Percentiles rank a stretch among this genome's conserved stretches.
phyloP scores from a whole-genome alignment of 768 basidiomycete genomes.

The Calocera viscosa region DNA sequence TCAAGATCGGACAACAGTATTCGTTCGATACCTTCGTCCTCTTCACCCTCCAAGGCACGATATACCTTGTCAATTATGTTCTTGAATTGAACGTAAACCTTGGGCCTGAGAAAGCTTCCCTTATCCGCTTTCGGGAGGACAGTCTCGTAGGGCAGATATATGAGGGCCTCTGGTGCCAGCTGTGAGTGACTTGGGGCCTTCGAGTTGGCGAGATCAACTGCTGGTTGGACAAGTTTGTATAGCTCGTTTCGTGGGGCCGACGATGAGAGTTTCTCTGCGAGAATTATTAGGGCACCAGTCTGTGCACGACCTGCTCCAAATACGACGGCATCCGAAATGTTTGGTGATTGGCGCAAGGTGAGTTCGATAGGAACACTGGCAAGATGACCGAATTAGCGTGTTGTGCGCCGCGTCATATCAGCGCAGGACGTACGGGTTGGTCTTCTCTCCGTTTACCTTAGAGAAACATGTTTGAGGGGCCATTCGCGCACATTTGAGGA shows the following conservation, averaged over 20 bases:
- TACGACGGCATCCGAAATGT: slow-evolving; percentile 41
- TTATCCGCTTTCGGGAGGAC: slow-evolving; percentile 43
- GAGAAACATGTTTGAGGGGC: background rate
- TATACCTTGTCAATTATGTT: slow-evolving; percentile 32
- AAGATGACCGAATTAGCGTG: background rate
- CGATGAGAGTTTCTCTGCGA: background rate
- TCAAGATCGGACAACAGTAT: slow-evolving; percentile 7
- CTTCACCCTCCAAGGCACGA: slow-evolving; percentile 16
- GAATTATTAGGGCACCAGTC: slow-evolving; percentile 38
- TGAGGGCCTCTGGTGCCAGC: slow-evolving; percentile 39
- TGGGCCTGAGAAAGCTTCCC: slow-evolving; percentile 38
- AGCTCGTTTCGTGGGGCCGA: slow-evolving; percentile 26
- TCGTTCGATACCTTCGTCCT: background rate
- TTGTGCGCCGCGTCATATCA: background rate
- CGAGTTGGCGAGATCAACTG: slow-evolving; percentile 39
- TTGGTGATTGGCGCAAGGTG: slow-evolving; percentile 36
- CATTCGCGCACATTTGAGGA: background rate
- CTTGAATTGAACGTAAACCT: slow-evolving; percentile 41
- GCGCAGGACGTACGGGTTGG: slow-evolving; percentile 31
- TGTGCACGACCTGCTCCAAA: slow-evolving; percentile 42
- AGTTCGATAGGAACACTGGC: slow-evolving; percentile 38
- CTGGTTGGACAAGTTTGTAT: slow-evolving; percentile 33
- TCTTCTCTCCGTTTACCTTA: slow-evolving; percentile 40
- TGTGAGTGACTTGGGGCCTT: slow-evolving; percentile 43
- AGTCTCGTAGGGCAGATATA: slow-evolving; percentile 36